Conservation (phyloP, 257 asterid genomes). For the Handroanthus guayacan region DNA sequence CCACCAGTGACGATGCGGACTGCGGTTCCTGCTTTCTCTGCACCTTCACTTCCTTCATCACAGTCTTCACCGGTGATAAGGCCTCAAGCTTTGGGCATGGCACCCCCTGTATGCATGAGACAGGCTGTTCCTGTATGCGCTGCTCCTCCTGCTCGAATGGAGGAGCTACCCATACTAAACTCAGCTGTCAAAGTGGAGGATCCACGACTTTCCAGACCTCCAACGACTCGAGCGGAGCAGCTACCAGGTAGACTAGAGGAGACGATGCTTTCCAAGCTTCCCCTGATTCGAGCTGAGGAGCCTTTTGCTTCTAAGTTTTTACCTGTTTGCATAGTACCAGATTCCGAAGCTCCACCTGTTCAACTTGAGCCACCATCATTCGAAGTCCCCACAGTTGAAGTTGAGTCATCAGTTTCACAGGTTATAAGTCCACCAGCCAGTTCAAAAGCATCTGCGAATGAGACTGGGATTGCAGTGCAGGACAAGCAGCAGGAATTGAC, state of each 20-base stretch:
- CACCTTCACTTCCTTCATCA: not conserved
- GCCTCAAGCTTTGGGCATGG: not conserved
- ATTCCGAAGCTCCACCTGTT: slow-evolving; percentile 29
- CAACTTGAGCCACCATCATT: slow-evolving; percentile 24
- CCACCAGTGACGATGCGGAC: not conserved
- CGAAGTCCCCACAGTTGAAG: slow-evolving; percentile 5
- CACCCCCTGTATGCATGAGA: not conserved
- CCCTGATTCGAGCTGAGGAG: slow-evolving; percentile 28
- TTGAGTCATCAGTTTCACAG: slow-evolving; percentile 19
- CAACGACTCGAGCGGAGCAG: not conserved
- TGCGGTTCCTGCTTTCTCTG: not conserved
- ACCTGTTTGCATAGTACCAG: slow-evolving; percentile 13
- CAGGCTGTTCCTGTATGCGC: not conserved
- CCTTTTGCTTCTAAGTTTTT: slow-evolving; percentile 20
- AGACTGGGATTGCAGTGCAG: slow-evolving; percentile 29
- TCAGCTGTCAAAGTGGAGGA: not conserved
- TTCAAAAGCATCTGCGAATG: slow-evolving; percentile 25
- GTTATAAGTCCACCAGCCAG: slow-evolving; percentile 6
- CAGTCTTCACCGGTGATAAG: not conserved
- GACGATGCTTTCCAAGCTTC: slow-evolving; percentile 37
- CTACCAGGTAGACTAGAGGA: not conserved
- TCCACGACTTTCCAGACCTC: not conserved
- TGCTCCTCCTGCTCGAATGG: not conserved
- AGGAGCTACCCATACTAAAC: not conserved
- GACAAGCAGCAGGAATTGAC: slow-evolving; percentile 32